phyloP scores from a whole-genome alignment of 2,329 filamentous ascomycete genomes.

The Hypocreales sp. region DNA sequence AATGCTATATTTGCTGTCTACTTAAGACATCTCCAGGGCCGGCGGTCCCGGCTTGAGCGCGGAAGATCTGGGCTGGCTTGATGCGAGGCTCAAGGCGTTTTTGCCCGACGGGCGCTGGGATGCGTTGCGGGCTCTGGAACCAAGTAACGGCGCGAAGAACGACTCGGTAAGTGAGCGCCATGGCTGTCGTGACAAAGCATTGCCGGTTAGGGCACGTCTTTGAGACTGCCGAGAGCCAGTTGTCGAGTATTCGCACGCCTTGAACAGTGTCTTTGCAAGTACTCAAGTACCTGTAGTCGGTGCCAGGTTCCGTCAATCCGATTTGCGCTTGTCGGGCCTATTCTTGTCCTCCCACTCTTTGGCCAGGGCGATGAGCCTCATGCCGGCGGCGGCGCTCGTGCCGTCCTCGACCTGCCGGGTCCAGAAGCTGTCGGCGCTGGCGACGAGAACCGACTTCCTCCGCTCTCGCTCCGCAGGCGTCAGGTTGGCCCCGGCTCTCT shows the following conservation, averaged over 20 bases:
- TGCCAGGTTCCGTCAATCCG: not conserved
- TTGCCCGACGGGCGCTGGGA: conserved; percentile 7
- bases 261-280: no score
- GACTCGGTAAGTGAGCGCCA: no score
- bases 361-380: conserved; percentile 17
- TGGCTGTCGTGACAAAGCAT: no score
- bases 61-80: conserved; percentile 58
- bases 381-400: conserved; percentile 16
- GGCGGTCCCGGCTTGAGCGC: conserved; percentile 56
- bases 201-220: no score
- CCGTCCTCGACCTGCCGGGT: conserved; percentile 25
- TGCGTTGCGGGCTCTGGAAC: no score
- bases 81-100: conserved; percentile 40
- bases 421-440: conserved; percentile 21
- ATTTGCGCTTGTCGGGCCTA: not conserved
- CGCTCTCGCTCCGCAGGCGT: conserved; percentile 20
- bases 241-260: no score
- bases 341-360: conserved; percentile 7
- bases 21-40: conserved; percentile 28
- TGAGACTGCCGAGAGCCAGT: no score
- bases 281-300: no score
- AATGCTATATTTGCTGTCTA: no score
- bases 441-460: conserved; percentile 18
- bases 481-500: conserved; percentile 15
- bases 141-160: no score